These are phyloP conservation scores for Yamadazyma sp. DNA, from an alignment of 1,139 yeast genomes.

Conservation along the genomic window DNA sequence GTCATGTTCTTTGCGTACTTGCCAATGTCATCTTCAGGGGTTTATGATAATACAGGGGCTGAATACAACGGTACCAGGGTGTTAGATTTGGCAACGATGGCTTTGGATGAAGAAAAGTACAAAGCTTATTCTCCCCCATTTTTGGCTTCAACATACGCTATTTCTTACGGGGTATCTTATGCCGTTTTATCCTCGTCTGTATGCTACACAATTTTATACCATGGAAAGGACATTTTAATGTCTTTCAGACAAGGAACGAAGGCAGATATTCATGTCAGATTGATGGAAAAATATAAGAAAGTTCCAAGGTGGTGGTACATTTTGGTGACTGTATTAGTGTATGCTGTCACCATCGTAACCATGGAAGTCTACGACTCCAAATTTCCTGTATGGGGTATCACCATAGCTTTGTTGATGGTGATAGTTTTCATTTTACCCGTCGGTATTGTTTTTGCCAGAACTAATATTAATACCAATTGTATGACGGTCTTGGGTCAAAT, in stretches of 20 bases:
- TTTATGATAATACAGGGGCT: slow-evolving; percentile 50
- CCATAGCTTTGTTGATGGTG: slow-evolving; percentile 39
- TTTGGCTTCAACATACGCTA: slow-evolving; percentile 38
- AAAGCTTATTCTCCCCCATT: slow-evolving; percentile 48
- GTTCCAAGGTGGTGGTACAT: slow-evolving; percentile 69
- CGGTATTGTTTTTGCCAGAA: slow-evolving; percentile 36
- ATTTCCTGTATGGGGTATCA: slow-evolving; percentile 35
- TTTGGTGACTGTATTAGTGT: slow-evolving; percentile 38
- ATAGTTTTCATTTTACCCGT: slow-evolving; percentile 38
- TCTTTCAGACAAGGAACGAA: slow-evolving; percentile 37
- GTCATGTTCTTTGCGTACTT: slow-evolving; percentile 50
- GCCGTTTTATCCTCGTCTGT: slow-evolving; percentile 41
- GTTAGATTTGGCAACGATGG: slow-evolving; percentile 31
- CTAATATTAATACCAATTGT: slow-evolving; percentile 42
- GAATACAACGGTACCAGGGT: slow-evolving; percentile 41
- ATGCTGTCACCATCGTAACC: slow-evolving; percentile 37
- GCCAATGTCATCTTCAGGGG: slow-evolving; percentile 51
- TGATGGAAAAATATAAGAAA: slow-evolving; percentile 56
- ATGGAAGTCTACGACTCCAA: slow-evolving; percentile 39
- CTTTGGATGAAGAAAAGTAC: slow-evolving; percentile 41
- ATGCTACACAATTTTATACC: slow-evolving; percentile 49
- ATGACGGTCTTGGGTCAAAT: slow-evolving; percentile 39
- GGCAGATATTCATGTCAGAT: slow-evolving; percentile 56
- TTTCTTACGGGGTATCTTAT: slow-evolving; percentile 56
- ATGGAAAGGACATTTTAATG: slow-evolving; percentile 50